Conservation (phyloP, 305 asterid genomes). For the Fraxinus paxiana region DNA sequence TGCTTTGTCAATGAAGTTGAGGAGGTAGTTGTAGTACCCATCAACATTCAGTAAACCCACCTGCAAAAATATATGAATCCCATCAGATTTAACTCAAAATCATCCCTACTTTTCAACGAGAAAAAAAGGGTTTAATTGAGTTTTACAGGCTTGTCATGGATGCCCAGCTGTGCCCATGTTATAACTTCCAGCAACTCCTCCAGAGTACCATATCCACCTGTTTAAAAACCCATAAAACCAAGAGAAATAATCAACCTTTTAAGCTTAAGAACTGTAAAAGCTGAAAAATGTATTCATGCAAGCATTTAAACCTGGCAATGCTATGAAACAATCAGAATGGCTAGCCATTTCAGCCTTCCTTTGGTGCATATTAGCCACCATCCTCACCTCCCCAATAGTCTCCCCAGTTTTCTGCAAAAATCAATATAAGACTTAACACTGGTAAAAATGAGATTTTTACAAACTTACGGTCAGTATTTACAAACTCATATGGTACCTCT, state of each 20-base stretch:
- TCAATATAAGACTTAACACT: background rate
- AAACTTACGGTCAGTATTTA: background rate
- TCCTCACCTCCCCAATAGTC: constrained; percentile 43
- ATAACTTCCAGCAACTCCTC: constrained; percentile 50
- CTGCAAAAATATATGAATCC: constrained; percentile 3
- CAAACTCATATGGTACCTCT: constrained; percentile 37
- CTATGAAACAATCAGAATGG: constrained; percentile 48
- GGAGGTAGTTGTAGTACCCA: constrained; percentile 31
- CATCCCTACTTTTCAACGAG: background rate
- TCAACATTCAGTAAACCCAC: constrained; percentile 38
- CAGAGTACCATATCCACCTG: constrained; percentile 57
- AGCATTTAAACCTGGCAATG: constrained; percentile 38
- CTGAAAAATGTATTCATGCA: background rate
- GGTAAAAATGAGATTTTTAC: background rate
- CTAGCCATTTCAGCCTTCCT: constrained; percentile 56
- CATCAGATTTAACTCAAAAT: background rate
- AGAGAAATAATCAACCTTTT: background rate
- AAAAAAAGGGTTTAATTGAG: background rate
- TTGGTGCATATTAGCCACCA: constrained; percentile 46
- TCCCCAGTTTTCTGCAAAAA: constrained; percentile 40
- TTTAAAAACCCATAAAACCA: background rate
- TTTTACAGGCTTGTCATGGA: constrained; percentile 48
- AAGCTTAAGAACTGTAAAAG: background rate
- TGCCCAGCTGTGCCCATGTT: constrained; percentile 51
- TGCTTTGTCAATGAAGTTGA: constrained; percentile 34